Conservation (phyloP, 768 basidiomycete genomes). For the Pisolithus orientalis region DNA sequence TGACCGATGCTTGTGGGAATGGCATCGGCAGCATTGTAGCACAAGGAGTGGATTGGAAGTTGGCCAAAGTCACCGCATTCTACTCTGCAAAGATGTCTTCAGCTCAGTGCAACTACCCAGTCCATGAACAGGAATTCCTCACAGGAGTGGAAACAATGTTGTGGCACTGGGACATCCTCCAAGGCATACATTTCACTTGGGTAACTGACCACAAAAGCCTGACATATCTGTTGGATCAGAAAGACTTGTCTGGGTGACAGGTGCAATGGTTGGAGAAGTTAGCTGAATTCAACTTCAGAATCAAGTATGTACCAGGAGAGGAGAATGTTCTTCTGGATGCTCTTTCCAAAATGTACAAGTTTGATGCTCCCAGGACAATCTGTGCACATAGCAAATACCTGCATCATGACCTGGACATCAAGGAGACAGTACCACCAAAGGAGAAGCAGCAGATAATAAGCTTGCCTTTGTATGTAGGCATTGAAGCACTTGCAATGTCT, state of each 20-base stretch:
- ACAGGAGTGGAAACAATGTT: no score
- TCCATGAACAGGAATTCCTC: no score
- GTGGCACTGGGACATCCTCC: no score
- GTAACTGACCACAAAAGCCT: no score
- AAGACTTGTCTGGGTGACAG: slow-evolving; percentile 31
- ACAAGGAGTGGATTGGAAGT: background rate
- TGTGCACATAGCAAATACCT: no score
- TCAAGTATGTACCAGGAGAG: slow-evolving; percentile 23
- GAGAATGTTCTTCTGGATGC: slow-evolving; percentile 28
- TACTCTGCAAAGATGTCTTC: slow-evolving; percentile 25
- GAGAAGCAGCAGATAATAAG: no score
- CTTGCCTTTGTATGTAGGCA: background rate
- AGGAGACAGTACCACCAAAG: no score
- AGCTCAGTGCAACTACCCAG: slow-evolving; percentile 24
- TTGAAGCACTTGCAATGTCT: background rate
- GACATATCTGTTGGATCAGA: background rate
- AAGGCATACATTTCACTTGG: no score
- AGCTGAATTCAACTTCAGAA: slow-evolving; percentile 8
- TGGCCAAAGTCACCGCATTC: background rate
- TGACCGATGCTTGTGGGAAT: no score
- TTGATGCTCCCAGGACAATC: no score
- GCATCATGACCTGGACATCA: background rate
- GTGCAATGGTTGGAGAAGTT: slow-evolving; percentile 28
- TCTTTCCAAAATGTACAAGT: background rate
- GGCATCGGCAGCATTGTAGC: background rate